Percentiles rank a stretch among this genome's conserved stretches.
phyloP scores from a whole-genome alignment of 1,284 basidiomycete species.

The Ustilago trichophora region DNA sequence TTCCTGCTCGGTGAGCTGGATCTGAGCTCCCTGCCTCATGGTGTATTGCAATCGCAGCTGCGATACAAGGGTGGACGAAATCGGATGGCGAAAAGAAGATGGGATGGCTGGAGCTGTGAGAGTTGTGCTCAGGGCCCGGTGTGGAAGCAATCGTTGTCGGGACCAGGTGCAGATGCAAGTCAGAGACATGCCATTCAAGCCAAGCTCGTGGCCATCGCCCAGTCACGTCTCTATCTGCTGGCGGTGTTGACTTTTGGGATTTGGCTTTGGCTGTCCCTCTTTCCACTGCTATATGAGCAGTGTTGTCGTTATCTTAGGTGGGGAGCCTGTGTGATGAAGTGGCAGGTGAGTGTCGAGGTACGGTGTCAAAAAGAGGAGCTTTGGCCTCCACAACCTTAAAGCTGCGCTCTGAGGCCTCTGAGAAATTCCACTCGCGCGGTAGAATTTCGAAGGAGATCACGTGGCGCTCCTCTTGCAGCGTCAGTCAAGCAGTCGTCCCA shows the following conservation, averaged over 20 bases:
- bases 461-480: too few species aligned
- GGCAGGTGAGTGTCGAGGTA: neutral
- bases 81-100: too few species aligned
- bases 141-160: constrained; percentile 8
- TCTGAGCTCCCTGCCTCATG: constrained; percentile 29
- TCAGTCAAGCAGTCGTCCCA: too few species aligned
- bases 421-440: constrained; percentile 37
- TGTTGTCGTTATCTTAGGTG: too few species aligned
- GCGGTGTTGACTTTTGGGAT: too few species aligned
- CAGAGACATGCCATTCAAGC: constrained; percentile 35
- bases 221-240: too few species aligned
- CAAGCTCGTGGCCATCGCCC: constrained; percentile 10
- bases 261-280: too few species aligned
- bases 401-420: neutral
- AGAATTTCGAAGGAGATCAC: constrained; percentile 11
- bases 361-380: neutral
- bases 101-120: too few species aligned
- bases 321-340: too few species aligned
- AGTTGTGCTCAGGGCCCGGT: neutral
- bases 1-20: constrained; percentile 44
- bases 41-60: constrained; percentile 8
- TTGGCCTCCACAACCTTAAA: constrained; percentile 14
- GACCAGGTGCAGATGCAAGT: constrained; percentile 20
- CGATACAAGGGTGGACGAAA: too few species aligned
- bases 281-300: too few species aligned